Percentiles rank a stretch among this genome's conserved stretches.
Evolutionary conservation across 2,329 filamentous ascomycete genomes (phyloP).

Genomic region (Biscogniauxia sp.): DNA sequence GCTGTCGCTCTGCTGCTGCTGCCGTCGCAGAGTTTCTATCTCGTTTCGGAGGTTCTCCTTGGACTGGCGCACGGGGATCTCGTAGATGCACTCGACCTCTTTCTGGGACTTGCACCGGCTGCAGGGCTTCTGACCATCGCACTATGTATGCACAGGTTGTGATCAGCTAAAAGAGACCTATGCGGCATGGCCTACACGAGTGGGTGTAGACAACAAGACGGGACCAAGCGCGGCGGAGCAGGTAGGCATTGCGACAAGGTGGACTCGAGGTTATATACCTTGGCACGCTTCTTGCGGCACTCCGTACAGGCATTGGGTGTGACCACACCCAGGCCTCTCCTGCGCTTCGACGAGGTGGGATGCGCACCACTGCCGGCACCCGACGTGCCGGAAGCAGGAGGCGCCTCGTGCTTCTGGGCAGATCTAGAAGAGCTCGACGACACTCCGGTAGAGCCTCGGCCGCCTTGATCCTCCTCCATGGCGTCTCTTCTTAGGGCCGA

Average conservation of each 20-base stretch:
- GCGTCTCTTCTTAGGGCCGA: slow-evolving; percentile 14
- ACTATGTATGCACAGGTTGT: slow-evolving; percentile 33
- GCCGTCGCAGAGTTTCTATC: slow-evolving; percentile 54
- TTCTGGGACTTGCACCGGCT: slow-evolving; percentile 54
- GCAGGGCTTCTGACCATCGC: slow-evolving; percentile 57
- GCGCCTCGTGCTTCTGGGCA: slow-evolving; percentile 25
- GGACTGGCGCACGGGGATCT: slow-evolving; percentile 61
- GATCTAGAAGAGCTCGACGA: slow-evolving; percentile 24
- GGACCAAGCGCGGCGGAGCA: not conserved
- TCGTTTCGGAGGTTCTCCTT: slow-evolving; percentile 61
- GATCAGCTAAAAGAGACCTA: slow-evolving; percentile 25
- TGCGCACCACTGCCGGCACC: slow-evolving; percentile 20
- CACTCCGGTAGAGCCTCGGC: slow-evolving; percentile 21
- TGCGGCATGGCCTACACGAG: not conserved
- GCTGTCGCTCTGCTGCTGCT: slow-evolving; percentile 53
- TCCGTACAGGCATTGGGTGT: slow-evolving; percentile 61
- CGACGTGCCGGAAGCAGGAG: slow-evolving; percentile 16
- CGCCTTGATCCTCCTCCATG: slow-evolving; percentile 33
- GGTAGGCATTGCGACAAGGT: not conserved
- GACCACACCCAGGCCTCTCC: slow-evolving; percentile 54
- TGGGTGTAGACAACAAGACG: not conserved
- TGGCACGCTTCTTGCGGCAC: slow-evolving; percentile 61
- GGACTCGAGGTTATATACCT: slow-evolving; percentile 39
- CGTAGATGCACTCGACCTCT: slow-evolving; percentile 58
- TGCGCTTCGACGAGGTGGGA: slow-evolving; percentile 46